These are phyloP conservation scores for Corchorus olitorius DNA, from an alignment of 345 rosid species.

Conservation along the genomic window DNA sequence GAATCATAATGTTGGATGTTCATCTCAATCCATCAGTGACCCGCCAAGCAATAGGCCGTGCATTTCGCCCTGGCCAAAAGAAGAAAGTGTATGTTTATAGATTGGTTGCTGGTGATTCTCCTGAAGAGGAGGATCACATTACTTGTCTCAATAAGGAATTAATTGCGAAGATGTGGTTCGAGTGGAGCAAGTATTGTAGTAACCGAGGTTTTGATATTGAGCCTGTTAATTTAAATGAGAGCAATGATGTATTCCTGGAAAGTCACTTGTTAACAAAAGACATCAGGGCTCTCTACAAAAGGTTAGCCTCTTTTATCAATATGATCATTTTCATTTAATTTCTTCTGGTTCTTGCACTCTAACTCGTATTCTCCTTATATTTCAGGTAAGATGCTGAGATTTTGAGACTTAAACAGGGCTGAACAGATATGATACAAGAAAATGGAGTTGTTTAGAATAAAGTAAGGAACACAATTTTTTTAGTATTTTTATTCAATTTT, in stretches of 20 bases:
- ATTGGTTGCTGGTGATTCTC: conserved; percentile 76
- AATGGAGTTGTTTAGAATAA: not conserved
- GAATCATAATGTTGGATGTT: conserved; percentile 77
- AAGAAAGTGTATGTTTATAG: conserved; percentile 76
- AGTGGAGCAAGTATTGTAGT: conserved; percentile 78
- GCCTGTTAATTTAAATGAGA: conserved; percentile 48
- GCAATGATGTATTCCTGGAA: conserved; percentile 67
- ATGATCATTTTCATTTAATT: conserved; percentile 4
- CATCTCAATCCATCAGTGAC: conserved; percentile 96
- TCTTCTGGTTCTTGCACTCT: conserved; percentile 8
- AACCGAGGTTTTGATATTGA: conserved; percentile 51
- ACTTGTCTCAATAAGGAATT: conserved; percentile 75
- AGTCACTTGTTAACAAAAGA: conserved; percentile 60
- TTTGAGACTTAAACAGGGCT: not conserved
- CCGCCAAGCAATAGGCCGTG: conserved; percentile 87
- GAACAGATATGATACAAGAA: not conserved
- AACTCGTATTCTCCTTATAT: conserved; percentile 19
- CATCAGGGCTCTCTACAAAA: conserved; percentile 61
- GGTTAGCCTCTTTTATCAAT: conserved; percentile 43
- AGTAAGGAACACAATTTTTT: no score
- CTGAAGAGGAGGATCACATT: conserved; percentile 67
- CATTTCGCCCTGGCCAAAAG: conserved; percentile 87
- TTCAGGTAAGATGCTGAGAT: conserved; percentile 29
- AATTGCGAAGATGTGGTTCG: conserved; percentile 92
- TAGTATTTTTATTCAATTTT: no score